Percentiles rank a stretch among this genome's conserved stretches.
These are phyloP conservation scores for Solanum neorickii DNA, from an alignment of 257 asterid species.

Conservation along the genomic window DNA sequence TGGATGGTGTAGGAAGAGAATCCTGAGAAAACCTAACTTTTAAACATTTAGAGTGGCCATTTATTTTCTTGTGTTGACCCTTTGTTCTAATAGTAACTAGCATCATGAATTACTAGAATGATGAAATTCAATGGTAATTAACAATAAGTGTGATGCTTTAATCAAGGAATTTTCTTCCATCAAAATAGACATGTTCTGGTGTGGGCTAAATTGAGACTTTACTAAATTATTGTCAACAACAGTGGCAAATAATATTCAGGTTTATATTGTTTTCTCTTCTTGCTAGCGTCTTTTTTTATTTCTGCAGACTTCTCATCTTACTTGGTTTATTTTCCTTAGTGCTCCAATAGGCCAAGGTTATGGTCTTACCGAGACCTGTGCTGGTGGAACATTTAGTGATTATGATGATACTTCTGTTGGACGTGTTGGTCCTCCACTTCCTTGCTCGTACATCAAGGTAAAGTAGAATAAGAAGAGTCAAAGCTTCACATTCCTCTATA, in stretches of 20 bases:
- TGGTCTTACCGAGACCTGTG: conserved; percentile 98
- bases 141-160: background rate
- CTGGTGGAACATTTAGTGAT: conserved; percentile 96
- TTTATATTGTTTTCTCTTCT: background rate
- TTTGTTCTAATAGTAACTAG: background rate
- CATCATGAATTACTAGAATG: background rate
- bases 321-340: conserved; percentile 21
- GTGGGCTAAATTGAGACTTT: background rate
- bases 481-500: background rate
- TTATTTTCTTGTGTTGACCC: background rate
- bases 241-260: background rate
- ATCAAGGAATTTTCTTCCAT: background rate
- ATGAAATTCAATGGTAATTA: background rate
- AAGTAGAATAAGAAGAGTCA: background rate
- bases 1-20: background rate
- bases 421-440: conserved; percentile 91
- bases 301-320: background rate
- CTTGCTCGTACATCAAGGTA: conserved; percentile 91
- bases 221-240: background rate
- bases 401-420: conserved; percentile 95
- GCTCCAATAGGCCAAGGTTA: conserved; percentile 98
- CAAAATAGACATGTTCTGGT: background rate
- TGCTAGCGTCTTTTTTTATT: background rate
- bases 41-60: background rate
- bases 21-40: background rate